Evolutionary conservation across 2,329 filamentous ascomycete genomes (phyloP).

Genomic region (Botrytis fabae): DNA sequence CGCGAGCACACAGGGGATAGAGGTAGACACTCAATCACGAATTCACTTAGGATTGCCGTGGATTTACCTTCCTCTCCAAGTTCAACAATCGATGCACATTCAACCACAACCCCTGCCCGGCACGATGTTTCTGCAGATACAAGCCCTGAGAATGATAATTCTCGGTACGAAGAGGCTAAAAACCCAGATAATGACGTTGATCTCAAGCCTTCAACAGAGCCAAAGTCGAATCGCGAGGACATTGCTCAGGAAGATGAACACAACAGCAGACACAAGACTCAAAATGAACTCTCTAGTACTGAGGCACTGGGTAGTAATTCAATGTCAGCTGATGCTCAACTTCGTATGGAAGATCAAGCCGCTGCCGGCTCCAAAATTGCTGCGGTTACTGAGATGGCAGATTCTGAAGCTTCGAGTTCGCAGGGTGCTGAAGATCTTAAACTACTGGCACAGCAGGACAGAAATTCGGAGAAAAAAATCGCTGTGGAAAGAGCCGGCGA

Average conservation of each 20-base stretch:
- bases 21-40: conserved; percentile 41
- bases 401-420: conserved; percentile 11
- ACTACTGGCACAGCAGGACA: neutral
- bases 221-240: conserved; percentile 32
- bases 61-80: conserved; percentile 56
- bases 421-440: conserved; percentile 13
- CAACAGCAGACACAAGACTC: conserved; percentile 34
- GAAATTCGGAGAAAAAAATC: conserved; percentile 15
- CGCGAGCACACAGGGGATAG: conserved; percentile 38
- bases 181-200: conserved; percentile 49
- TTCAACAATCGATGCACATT: conserved; percentile 69
- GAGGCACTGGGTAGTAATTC: conserved; percentile 46
- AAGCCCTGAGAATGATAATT: conserved; percentile 68
- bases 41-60: conserved; percentile 42
- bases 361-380: conserved; percentile 20
- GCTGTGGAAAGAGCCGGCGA: neutral
- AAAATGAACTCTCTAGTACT: conserved; percentile 41
- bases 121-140: conserved; percentile 71
- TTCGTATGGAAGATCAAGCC: conserved; percentile 54
- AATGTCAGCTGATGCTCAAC: conserved; percentile 58
- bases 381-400: conserved; percentile 36
- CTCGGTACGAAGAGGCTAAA: conserved; percentile 53
- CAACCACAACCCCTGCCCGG: conserved; percentile 69
- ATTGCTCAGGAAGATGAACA: conserved; percentile 43
- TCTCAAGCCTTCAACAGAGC: conserved; percentile 41